A percentile compares a stretch with the other conserved stretches of the same genome.
These are phyloP conservation scores for Diatrype stigma DNA, from an alignment of 2,329 filamentous ascomycete genomes.

Conservation along the genomic window DNA sequence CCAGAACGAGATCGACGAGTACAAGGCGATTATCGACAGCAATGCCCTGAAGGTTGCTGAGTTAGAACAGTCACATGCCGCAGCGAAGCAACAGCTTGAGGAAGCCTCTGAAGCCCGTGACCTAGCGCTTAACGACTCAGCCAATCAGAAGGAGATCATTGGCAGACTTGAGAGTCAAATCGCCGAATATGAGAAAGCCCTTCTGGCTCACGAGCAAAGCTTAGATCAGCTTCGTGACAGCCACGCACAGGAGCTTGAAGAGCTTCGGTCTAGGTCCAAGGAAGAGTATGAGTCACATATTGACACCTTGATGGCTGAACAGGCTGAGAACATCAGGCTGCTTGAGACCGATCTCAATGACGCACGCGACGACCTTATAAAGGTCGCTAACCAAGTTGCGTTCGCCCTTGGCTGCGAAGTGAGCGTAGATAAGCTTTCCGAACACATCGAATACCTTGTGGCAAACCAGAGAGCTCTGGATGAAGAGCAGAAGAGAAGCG, in stretches of 20 bases:
- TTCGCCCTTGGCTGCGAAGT: constrained; percentile 58
- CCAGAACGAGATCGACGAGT: constrained; percentile 73
- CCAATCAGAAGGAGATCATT: constrained; percentile 44
- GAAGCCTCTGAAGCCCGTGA: constrained; percentile 59
- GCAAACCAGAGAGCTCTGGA: constrained; percentile 56
- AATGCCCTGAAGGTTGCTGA: constrained; percentile 67
- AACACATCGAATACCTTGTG: constrained; percentile 55
- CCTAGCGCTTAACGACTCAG: constrained; percentile 40
- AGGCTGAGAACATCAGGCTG: constrained; percentile 50
- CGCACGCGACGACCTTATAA: constrained; percentile 62
- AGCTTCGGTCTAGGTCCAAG: constrained; percentile 45
- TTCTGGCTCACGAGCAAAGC: constrained; percentile 50
- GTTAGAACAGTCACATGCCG: constrained; percentile 67
- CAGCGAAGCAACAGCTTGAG: constrained; percentile 64
- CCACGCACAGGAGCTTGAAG: constrained; percentile 47
- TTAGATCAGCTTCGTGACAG: constrained; percentile 45
- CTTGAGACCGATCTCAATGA: constrained; percentile 61
- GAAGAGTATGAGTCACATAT: constrained; percentile 55
- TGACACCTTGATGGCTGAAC: constrained; percentile 55
- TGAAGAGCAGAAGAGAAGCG: constrained; percentile 54
- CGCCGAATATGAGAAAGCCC: constrained; percentile 52
- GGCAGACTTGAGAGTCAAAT: constrained; percentile 56
- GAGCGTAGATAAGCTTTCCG: constrained; percentile 63
- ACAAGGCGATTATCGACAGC: constrained; percentile 67
- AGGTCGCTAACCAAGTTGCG: constrained; percentile 60